Evolutionary conservation across 2,329 filamentous ascomycete species (phyloP).

Genomic region (Sodiomyces alkalinus): DNA sequence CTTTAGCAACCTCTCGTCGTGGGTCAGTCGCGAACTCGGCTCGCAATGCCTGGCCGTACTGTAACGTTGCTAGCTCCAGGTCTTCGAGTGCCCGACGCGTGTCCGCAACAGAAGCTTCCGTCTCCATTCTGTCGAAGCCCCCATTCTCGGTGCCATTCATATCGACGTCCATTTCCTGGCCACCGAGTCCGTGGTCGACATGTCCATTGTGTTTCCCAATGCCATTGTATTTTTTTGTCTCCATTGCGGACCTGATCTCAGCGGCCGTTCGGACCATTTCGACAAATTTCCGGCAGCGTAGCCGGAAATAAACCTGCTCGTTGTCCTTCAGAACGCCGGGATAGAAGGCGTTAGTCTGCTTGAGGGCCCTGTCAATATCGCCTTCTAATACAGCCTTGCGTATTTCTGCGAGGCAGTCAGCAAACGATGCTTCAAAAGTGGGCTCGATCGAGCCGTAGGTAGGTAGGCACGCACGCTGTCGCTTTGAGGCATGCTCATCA

Average conservation of each 20-base stretch:
- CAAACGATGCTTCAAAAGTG: not conserved
- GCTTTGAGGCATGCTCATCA: slow-evolving; percentile 71
- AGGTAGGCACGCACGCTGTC: slow-evolving; percentile 54
- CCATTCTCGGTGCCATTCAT: slow-evolving; percentile 27
- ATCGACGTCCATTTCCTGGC: slow-evolving; percentile 40
- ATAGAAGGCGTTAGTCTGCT: slow-evolving; percentile 65
- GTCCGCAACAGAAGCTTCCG: slow-evolving; percentile 25
- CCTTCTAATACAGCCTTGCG: slow-evolving; percentile 77
- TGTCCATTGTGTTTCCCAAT: slow-evolving; percentile 27
- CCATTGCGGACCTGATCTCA: slow-evolving; percentile 39
- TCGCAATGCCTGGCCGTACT: slow-evolving; percentile 66
- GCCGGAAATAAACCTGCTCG: slow-evolving; percentile 71
- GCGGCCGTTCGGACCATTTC: slow-evolving; percentile 76
- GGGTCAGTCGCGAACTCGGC: slow-evolving; percentile 62
- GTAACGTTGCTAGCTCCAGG: slow-evolving; percentile 54
- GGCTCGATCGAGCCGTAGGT: too few relatives aligned
- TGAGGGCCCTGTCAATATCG: slow-evolving; percentile 81
- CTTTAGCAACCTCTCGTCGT: slow-evolving; percentile 53
- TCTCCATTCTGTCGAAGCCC: slow-evolving; percentile 36
- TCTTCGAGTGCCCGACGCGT: slow-evolving; percentile 13
- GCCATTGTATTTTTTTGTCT: slow-evolving; percentile 26
- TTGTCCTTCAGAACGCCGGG: slow-evolving; percentile 67
- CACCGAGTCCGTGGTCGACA: slow-evolving; percentile 26
- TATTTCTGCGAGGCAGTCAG: slow-evolving; percentile 44
- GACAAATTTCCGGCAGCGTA: slow-evolving; percentile 83